Evolutionary conservation across 1,284 basidiomycete genomes (phyloP).

Genomic region (Crocinoboletus sp.): DNA sequence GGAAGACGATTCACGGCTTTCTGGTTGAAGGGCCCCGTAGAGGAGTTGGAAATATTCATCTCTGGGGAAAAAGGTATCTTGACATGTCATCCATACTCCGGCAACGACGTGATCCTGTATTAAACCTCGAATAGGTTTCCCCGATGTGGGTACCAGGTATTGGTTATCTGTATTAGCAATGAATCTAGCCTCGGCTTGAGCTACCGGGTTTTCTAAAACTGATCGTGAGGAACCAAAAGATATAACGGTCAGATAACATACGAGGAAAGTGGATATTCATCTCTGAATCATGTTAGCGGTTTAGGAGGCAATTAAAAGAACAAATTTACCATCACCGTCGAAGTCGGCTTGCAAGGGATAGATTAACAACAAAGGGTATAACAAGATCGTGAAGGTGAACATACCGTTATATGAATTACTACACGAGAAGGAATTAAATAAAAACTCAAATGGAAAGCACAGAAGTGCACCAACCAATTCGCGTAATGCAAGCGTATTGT

Average conservation of each 20-base stretch:
- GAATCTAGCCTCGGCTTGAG: constrained; percentile 89
- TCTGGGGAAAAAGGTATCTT: constrained; percentile 91
- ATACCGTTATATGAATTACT: constrained; percentile 97
- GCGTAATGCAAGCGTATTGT: constrained; percentile 99
- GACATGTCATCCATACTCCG: constrained; percentile 98
- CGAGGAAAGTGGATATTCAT: constrained; percentile 99
- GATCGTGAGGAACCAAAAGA: constrained; percentile 7
- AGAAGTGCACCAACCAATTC: constrained; percentile 70
- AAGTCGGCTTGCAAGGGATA: constrained; percentile 75
- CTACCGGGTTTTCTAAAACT: constrained; percentile 78
- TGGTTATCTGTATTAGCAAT: constrained; percentile 99
- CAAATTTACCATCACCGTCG: constrained; percentile 84
- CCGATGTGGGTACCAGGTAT: constrained; percentile 97
- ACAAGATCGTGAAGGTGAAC: constrained; percentile 20
- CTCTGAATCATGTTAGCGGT: constrained; percentile 46
- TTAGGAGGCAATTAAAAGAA: constrained; percentile 2
- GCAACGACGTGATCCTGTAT: constrained; percentile 99
- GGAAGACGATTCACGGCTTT: constrained; percentile 67
- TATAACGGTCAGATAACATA: constrained; percentile 38
- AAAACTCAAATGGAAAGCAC: constrained; percentile 2
- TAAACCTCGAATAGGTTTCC: constrained; percentile 94
- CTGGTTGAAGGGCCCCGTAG: constrained; percentile 92
- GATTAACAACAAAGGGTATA: constrained; percentile 13
- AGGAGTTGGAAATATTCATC: constrained; percentile 97
- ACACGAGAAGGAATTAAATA: constrained; percentile 5